A percentile compares a stretch with the other conserved stretches of the same genome.
These are phyloP conservation scores for Penicillium paradoxum DNA, from an alignment of 495 filamentous ascomycete species.

Conservation along the genomic window DNA sequence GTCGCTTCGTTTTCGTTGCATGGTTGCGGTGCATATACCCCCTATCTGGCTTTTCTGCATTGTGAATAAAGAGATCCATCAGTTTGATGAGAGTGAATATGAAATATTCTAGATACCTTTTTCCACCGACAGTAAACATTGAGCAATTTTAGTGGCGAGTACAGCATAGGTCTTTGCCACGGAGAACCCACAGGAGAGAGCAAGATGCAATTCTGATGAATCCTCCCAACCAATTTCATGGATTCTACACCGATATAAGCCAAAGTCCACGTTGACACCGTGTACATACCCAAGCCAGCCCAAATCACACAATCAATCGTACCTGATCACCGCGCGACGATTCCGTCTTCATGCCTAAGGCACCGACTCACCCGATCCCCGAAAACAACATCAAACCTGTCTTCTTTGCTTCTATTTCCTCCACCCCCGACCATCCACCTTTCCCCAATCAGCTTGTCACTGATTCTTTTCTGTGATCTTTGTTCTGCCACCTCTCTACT, in stretches of 20 bases:
- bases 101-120: slow-evolving; percentile 2
- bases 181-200: background rate
- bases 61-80: slow-evolving; percentile 25
- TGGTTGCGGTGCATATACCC: slow-evolving; percentile 39
- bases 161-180: background rate
- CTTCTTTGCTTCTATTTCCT: slow-evolving; percentile 28
- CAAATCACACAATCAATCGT: slow-evolving; percentile 7
- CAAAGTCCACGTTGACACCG: background rate
- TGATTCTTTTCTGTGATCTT: slow-evolving; percentile 7
- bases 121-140: background rate
- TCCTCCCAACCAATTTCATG: background rate
- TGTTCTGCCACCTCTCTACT: slow-evolving; percentile 2
- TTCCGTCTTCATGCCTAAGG: slow-evolving; percentile 22
- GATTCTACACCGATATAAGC: background rate
- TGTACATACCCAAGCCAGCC: slow-evolving; percentile 4
- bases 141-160: background rate
- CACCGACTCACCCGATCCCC: slow-evolving; percentile 13
- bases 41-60: slow-evolving; percentile 34
- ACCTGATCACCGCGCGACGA: slow-evolving; percentile 2
- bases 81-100: slow-evolving; percentile 10
- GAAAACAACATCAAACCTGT: slow-evolving; percentile 36
- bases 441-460: slow-evolving; percentile 4
- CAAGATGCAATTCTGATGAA: background rate
- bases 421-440: slow-evolving; percentile 17
- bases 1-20: slow-evolving; percentile 33